These are phyloP conservation scores for Murraya koenigii DNA, from an alignment of 345 rosid genomes.

Conservation along the genomic window DNA sequence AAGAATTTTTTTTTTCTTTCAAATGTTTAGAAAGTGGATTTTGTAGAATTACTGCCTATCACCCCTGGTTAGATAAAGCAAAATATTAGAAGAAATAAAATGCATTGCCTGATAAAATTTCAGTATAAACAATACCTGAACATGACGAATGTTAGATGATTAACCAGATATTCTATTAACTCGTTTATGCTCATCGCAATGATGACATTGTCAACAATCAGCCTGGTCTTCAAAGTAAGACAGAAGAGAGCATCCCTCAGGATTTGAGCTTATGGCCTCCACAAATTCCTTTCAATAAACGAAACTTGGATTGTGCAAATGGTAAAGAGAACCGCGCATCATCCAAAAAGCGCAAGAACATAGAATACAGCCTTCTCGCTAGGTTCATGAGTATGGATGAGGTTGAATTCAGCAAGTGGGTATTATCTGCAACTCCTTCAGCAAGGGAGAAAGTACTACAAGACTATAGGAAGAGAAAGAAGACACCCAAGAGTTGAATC, in stretches of 20 bases:
- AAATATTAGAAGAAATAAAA: neutral
- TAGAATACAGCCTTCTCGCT: conserved; percentile 50
- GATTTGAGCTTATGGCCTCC: conserved; percentile 13
- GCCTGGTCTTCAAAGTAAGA: conserved; percentile 17
- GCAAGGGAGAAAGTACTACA: conserved; percentile 50
- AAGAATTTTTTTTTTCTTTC: neutral
- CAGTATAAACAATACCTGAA: conserved; percentile 51
- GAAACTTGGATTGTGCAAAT: conserved; percentile 8
- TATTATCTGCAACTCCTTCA: conserved; percentile 42
- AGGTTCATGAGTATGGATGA: conserved; percentile 56
- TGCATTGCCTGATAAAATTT: neutral
- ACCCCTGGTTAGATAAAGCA: neutral
- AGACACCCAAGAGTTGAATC: conserved; percentile 27
- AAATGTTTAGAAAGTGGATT: neutral
- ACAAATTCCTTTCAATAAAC: neutral
- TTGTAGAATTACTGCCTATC: neutral
- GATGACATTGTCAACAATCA: conserved; percentile 65
- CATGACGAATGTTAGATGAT: conserved; percentile 5
- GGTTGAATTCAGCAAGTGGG: too few species aligned
- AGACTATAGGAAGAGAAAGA: conserved; percentile 50
- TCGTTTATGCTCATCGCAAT: conserved; percentile 64
- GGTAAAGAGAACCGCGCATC: conserved; percentile 23
- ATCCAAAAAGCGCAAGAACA: conserved; percentile 41
- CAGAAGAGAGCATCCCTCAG: conserved; percentile 12
- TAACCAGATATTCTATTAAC: neutral